Conservation (phyloP, 2,329 filamentous ascomycete genomes). For the Fusarium proliferatum region DNA sequence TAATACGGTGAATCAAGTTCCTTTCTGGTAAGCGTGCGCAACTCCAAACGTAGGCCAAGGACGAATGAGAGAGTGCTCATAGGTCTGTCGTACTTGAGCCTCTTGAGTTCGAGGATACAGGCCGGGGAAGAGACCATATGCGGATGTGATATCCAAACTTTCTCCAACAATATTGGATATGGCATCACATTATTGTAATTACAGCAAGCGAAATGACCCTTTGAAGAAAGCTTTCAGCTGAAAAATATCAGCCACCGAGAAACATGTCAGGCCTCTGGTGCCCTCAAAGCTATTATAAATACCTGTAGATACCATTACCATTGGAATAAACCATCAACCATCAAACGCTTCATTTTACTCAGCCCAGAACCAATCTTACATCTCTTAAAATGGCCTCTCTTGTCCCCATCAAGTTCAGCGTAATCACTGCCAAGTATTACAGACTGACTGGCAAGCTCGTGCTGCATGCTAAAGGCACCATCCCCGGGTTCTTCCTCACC, state of each 20-base stretch:
- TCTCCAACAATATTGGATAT: background rate
- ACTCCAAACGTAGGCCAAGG: background rate
- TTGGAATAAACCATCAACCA: background rate
- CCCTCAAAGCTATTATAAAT: background rate
- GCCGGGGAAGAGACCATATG: background rate
- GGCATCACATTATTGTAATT: background rate
- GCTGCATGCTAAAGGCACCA: background rate
- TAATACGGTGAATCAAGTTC: background rate
- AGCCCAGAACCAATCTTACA: background rate
- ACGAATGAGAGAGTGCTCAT: background rate
- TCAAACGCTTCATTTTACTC: background rate
- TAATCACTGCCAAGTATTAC: background rate
- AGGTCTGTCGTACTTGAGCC: background rate
- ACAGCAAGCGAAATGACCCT: background rate
- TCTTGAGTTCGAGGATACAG: rapidly evolving
- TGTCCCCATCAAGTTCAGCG: background rate
- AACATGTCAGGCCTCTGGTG: rapidly evolving
- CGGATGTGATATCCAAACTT: background rate
- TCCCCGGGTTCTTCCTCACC: background rate
- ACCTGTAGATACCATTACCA: background rate
- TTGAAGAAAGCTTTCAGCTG: background rate
- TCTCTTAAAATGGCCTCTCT: background rate
- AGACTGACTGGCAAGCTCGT: background rate
- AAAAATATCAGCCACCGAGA: background rate
- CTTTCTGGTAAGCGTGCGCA: background rate